Conservation (phyloP, 768 basidiomycete genomes). For the Phlebiopsis flavidoalba region DNA sequence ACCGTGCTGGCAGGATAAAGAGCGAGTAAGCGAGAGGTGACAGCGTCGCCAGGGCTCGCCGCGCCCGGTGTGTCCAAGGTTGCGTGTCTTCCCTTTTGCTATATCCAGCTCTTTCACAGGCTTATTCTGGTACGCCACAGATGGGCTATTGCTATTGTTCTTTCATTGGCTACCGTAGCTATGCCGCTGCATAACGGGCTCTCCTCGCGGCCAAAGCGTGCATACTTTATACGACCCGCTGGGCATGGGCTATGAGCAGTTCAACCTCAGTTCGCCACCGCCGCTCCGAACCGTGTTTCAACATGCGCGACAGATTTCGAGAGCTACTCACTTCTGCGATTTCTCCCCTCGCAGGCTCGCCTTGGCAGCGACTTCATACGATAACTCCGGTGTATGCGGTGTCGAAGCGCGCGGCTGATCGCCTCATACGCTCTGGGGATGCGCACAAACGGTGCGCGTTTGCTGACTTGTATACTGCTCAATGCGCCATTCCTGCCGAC, state of each 20-base stretch:
- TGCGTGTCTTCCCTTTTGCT: neutral
- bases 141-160: neutral
- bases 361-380: neutral
- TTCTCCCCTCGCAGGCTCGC: neutral
- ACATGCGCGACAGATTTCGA: neutral
- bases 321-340: neutral
- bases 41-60: neutral
- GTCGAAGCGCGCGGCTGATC: neutral
- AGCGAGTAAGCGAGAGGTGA: neutral
- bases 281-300: neutral
- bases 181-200: neutral
- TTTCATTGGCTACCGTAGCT: neutral
- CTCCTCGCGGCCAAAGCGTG: neutral
- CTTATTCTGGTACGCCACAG: neutral
- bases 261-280: neutral
- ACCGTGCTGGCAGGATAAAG: neutral
- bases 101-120: neutral
- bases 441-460: neutral
- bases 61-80: neutral
- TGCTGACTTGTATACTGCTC: neutral
- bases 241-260: neutral
- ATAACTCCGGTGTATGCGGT: neutral
- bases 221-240: neutral
- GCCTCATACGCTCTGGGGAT: neutral
- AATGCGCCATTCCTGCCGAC: neutral